Evolutionary conservation across 768 basidiomycete species (phyloP).

Genomic region (Lactarius psammicola): DNA sequence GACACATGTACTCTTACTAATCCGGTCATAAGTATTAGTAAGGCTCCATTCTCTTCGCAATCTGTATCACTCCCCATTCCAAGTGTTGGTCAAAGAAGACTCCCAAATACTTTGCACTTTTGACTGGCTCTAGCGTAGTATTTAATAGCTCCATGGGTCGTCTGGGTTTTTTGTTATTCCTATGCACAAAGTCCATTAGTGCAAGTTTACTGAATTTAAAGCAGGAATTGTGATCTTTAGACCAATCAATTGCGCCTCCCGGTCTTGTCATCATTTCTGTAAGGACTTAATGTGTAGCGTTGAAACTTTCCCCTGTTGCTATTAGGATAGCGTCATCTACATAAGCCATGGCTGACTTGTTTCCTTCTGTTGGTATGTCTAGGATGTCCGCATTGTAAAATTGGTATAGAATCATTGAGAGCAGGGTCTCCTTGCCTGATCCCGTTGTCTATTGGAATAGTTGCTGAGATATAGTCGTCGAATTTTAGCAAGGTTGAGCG

Average conservation of each 20-base stretch:
- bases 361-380: neutral
- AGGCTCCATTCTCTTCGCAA: too few relatives aligned
- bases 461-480: neutral
- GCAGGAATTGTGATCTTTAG: neutral
- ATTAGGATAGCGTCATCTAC: constrained; percentile 26
- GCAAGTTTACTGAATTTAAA: constrained; percentile 6
- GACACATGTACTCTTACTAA: too few relatives aligned
- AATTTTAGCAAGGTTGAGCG: neutral
- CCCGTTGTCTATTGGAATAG: neutral
- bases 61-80: too few relatives aligned
- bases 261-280: neutral
- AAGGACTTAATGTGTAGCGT: constrained; percentile 11
- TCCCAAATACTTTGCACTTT: constrained; percentile 1
- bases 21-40: too few relatives aligned
- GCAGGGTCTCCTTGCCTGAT: constrained; percentile 8
- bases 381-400: constrained; percentile 16
- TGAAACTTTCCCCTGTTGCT: constrained; percentile 32
- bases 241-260: constrained; percentile 5
- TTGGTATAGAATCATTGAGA: neutral
- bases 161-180: neutral
- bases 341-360: neutral
- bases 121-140: fast-evolving
- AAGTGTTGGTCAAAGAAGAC: constrained; percentile 8
- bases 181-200: constrained; percentile 3
- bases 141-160: neutral